Base-by-base conservation (phyloP, 2,329 filamentous ascomycete species). In the Colletotrichum tanaceti region DNA sequence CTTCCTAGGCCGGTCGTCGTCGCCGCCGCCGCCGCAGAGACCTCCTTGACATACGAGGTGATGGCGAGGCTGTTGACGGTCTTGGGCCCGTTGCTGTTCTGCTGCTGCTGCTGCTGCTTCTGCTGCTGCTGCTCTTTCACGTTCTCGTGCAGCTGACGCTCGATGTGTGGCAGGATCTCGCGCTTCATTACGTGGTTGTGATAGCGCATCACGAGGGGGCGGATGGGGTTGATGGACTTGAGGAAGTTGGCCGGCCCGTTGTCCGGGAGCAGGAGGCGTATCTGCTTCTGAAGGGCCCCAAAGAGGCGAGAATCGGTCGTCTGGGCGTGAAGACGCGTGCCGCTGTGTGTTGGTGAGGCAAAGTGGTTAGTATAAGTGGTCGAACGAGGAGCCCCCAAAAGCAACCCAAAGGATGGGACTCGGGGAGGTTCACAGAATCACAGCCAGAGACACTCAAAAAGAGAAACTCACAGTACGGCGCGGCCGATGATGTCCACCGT, bases 401-500 rank as follows among this genome's bases (percentile, higher is more conserved):
- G 7, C 28, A 32, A 7, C 28, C 24, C 2, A 24, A 24, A 4
- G 24, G 24, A 4, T 2, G 24, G 24, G 24, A n/a, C n/a, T n/a
- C n/a, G 24, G 24, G 24, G 4, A 35, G 28, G 10, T 18, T 54
- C 14, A n/a, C 11, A 9, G 10, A 1, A 10, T 54, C 18, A 7
- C 18, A 18, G 41, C 14, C 1, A 43, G 5, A 20, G 2, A 1
- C 4, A 66, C 58, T 39, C 22, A 52, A n/a, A n/a, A n/a, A n/a
- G n/a, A 20, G 2, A 1, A 7, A 66, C 58, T 39, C 22, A 52
- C 77, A 81, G 65, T 4, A 77, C 73, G 14, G 77, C 75, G n/a
- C 77, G 74, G 13, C 73, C 72, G 50, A 81, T 83, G 24, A 82
- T 74, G 60, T 83, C 81, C 9, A 81, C 77, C 0, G 80, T 79